A percentile compares a stretch with the other conserved stretches of the same genome.
Conservation (phyloP, 257 asterid genomes). For the Fraxinus americana region DNA sequence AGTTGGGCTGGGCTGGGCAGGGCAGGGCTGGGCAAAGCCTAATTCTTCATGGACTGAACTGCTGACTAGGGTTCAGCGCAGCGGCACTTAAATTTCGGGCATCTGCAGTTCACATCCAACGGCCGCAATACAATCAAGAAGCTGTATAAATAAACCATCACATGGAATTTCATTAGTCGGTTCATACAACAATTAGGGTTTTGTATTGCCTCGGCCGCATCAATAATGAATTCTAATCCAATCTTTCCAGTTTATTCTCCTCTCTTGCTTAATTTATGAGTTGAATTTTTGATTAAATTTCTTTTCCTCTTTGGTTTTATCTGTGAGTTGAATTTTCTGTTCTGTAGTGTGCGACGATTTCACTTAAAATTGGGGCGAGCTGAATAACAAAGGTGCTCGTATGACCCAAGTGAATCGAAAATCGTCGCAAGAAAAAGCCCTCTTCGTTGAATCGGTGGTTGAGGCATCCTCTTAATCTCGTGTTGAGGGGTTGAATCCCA, state of each 20-base stretch:
- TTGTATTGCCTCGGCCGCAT: background rate
- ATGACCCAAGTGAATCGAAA: conserved; percentile 12
- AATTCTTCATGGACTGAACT: background rate
- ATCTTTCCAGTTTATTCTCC: background rate
- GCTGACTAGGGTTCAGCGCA: background rate
- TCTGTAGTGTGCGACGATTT: background rate
- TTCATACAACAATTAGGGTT: background rate
- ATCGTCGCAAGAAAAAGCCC: conserved; percentile 13
- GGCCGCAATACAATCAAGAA: background rate
- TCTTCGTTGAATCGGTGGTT: conserved; percentile 16
- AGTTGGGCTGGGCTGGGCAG: background rate
- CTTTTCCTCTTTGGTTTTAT: background rate
- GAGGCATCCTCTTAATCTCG: background rate
- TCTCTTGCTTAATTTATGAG: background rate
- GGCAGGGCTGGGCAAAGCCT: too few species aligned
- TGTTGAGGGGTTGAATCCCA: conserved; percentile 2
- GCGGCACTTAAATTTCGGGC: background rate
- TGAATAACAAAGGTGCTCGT: conserved; percentile 4
- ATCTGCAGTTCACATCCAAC: background rate
- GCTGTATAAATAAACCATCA: background rate
- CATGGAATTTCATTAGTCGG: too few species aligned
- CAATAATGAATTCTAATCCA: background rate
- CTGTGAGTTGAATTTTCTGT: background rate
- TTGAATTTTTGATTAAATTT: background rate
- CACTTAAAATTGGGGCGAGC: conserved; percentile 14